Base-by-base conservation (phyloP, 371 early-diverging fungal species). In the Lichtheimia hyalospora region DNA sequence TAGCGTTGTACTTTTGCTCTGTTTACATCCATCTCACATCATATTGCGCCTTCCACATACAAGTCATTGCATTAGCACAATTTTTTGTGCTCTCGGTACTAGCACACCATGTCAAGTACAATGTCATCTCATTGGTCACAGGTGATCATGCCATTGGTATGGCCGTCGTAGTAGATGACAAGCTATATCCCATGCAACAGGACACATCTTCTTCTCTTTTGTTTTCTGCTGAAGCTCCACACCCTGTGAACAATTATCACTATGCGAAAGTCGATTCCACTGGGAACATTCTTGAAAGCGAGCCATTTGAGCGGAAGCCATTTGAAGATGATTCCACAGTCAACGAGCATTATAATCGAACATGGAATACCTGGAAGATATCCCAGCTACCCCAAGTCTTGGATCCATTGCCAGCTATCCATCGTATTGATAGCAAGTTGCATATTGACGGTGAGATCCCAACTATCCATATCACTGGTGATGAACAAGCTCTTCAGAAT, bases 341-440 rank as follows among this genome's bases (percentile, higher is more conserved):
- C 28, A 63, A 63, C 40, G 66, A 69, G 21, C 63, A 63, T 14
- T 69, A 62, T 49, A 66, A 66, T 27, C 56, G 62, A 13, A 50
- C 60, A n/a, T 59, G 52, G 57, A 69, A 65, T 43, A 25, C 43
- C 0, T 40, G 24, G 23, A 25, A 41, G 13, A 54, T 60, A 5
- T 12, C 44, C 4, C 21, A 23, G 13, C 40, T 67, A 3, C 67
- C 62, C 0, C 42, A 21, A 51, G 16, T 66, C 3, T 49, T 62
- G 15, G 54, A 66, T 12, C 43, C 48, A 6, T 43, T 69, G 14
- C 63, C 69, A 13, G 16, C 16, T 5, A 59, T 70, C 7, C 18
- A 70, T 27, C 70, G 70, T 0, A 58, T 70, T 15, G 25, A 64
- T 7, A 44, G 63, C 12, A 48, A 66, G 7, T 27, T 70, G 5